Base-by-base conservation (phyloP, 257 asterid species). In the Parsonsia alboflavescens region DNA sequence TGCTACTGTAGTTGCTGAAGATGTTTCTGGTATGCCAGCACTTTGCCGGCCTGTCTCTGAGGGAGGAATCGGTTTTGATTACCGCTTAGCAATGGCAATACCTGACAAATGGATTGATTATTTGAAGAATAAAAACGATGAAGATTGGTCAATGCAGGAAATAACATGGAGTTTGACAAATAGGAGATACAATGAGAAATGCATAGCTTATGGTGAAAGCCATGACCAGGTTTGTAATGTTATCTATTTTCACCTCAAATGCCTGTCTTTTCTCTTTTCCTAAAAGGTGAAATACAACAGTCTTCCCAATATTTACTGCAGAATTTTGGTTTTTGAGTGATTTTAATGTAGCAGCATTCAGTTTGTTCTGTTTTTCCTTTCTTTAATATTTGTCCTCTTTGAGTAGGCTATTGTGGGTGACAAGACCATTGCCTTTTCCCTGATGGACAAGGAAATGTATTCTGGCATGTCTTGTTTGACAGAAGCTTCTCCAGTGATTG, bases 11-110 rank as follows among this genome's bases (percentile, higher is more conserved):
- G 75, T 94, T 62, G 99, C 99, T 56, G 99, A 94, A 84, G 99
- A 94, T 85, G 98, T 94, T 76, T 94, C 99, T 70, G 99, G 98
- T 52, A 90, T 90, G 96, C 99, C 99, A 24, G 99, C 98, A 70
- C 90, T 94, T 75, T 82, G 99, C 62, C 86, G 92, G 50, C 90
- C 88, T 49, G 93, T 88, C 46, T 84, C 88, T 28, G 98, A 94
- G 74, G 98, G 98, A 36, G 99, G 99, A 61, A 84, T 87, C 70
- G 98, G 99, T 81, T 94, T 92, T 84, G 96, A 90, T 83, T 94
- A 88, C 82, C 97, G 98, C 65, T 88, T 94, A 67, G 97, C 99
- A 46, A 94, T 94, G 99, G 98, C 96, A 64, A 85, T 94, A 73
- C 99, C 99, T n/a, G 99, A 94, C 80, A 89, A 84, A 86, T 94